Base-by-base conservation (phyloP, 1,139 yeast species). In the Yamadazyma aaseri region DNA sequence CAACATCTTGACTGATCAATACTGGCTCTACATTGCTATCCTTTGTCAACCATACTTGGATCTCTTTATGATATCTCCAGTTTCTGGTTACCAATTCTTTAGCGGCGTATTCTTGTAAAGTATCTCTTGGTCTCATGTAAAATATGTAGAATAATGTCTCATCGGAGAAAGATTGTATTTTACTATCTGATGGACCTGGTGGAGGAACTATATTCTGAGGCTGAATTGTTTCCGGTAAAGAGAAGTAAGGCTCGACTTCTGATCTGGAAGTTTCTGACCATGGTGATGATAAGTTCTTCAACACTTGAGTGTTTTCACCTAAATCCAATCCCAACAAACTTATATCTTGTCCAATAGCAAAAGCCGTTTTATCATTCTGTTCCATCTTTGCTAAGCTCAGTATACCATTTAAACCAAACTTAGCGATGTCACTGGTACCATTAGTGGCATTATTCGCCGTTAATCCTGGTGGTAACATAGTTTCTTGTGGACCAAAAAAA, bases 61-160 rank as follows among this genome's bases (percentile, higher is more conserved):
- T 75, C 43, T 87, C 96, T 61, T 90, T 92, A 61, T 94, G 98
- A 53, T 86, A 94, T 46, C 98, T 76, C 99, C 99, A 94, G 60
- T 90, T 92, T 48, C 98, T 74, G 41, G 81, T 81, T 51, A 79
- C 81, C 50, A 94, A 73, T 57, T 92, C 98, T 39, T 92, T 73
- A 1, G 97, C 95, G 3, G 96, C 95, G 39, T 87, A 75, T 57
- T 94, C 98, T 58, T 94, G 99, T 58, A 92, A 68, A 4, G 89
- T 81, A 53, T 94, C 97, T 40, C 92, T 79, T 6, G 98, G 96
- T 68, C 83, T 87, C 50, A 95, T 86, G 62, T 94, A 94, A 57
- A 94, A 94, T 20, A 94, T 83, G 60, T 85, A 92, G 56, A 94
- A 94, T 34, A 94, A 68, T 1, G 97, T 92, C 52, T 92, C 97